phyloP scores from a whole-genome alignment of 306 rosid genomes.

The Macrotyloma uniflorum region DNA sequence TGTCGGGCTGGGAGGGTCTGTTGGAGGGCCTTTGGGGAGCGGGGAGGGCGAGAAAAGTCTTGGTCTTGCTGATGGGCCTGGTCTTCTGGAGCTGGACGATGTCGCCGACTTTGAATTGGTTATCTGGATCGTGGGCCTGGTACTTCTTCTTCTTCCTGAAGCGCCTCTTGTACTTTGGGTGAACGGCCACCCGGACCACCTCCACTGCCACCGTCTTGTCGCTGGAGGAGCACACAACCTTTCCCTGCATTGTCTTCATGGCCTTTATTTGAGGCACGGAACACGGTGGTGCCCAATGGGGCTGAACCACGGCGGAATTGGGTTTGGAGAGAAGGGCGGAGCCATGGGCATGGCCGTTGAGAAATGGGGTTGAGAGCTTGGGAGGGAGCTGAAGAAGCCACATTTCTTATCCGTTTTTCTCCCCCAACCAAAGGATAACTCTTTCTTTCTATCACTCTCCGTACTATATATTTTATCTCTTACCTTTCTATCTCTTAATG shows the following conservation, averaged over 20 bases:
- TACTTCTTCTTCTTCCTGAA: slow-evolving; percentile 95
- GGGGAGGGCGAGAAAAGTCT: slow-evolving; percentile 75
- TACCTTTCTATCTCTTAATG: not conserved
- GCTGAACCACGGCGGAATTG: not conserved
- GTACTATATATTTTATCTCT: not conserved
- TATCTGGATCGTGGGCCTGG: slow-evolving; percentile 92
- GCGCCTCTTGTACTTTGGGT: slow-evolving; percentile 88
- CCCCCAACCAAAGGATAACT: not conserved
- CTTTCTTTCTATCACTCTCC: not conserved
- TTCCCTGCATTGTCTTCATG: slow-evolving; percentile 75
- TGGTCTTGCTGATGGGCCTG: slow-evolving; percentile 88
- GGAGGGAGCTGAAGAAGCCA: slow-evolving; percentile 70
- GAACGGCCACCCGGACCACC: slow-evolving; percentile 82
- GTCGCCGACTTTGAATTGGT: slow-evolving; percentile 83
- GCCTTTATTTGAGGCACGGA: slow-evolving; percentile 39
- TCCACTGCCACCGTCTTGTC: slow-evolving; percentile 92
- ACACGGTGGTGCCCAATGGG: not conserved
- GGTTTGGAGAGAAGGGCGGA: slow-evolving; percentile 58
- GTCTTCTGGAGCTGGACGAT: slow-evolving; percentile 73
- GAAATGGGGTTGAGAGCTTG: slow-evolving; percentile 63
- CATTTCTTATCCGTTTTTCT: slow-evolving; percentile 35
- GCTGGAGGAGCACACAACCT: slow-evolving; percentile 67
- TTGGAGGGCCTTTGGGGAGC: slow-evolving; percentile 41
- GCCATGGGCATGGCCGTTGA: slow-evolving; percentile 66
- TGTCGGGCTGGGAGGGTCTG: not conserved